Evolutionary conservation across 1,284 basidiomycete species (phyloP).

Genomic region (Tilletia setariae): DNA sequence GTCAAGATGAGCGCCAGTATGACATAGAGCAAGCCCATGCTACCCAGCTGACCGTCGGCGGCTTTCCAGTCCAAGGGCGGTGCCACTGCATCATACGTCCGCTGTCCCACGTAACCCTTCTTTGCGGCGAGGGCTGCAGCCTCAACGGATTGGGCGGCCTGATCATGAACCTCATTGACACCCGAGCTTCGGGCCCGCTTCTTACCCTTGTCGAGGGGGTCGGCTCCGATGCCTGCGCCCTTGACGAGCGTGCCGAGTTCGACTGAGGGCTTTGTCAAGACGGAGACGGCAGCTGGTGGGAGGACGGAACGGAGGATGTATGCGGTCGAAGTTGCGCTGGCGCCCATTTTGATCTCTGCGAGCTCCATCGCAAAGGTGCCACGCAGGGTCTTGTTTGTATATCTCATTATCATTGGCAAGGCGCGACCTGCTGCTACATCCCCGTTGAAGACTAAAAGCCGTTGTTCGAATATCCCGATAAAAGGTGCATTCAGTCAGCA

Average conservation of each 20-base stretch:
- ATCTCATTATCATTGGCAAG: conserved; percentile 38
- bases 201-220: conserved; percentile 9
- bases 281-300: neutral
- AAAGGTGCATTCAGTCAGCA: neutral
- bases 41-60: conserved; percentile 38
- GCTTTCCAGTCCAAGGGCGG: conserved; percentile 30
- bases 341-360: conserved; percentile 29
- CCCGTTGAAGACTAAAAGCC: conserved; percentile 27
- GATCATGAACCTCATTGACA: neutral
- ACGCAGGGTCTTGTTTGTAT: conserved; percentile 36
- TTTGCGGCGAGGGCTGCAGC: neutral
- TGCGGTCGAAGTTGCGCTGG: neutral
- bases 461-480: neutral
- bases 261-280: neutral
- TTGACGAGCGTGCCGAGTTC: conserved; percentile 20
- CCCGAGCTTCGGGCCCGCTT: neutral
- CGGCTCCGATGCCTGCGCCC: conserved; percentile 12
- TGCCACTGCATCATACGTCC: neutral
- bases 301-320: conserved; percentile 7
- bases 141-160: neutral
- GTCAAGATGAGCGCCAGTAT: conserved; percentile 52
- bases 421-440: conserved; percentile 18
- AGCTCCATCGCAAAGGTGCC: conserved; percentile 34
- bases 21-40: conserved; percentile 48
- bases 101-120: neutral